Evolutionary conservation across 2,329 filamentous ascomycete species (phyloP), one percentile per base, ranked within the genome.

Genomic region (Colletotrichum paranaense): DNA sequence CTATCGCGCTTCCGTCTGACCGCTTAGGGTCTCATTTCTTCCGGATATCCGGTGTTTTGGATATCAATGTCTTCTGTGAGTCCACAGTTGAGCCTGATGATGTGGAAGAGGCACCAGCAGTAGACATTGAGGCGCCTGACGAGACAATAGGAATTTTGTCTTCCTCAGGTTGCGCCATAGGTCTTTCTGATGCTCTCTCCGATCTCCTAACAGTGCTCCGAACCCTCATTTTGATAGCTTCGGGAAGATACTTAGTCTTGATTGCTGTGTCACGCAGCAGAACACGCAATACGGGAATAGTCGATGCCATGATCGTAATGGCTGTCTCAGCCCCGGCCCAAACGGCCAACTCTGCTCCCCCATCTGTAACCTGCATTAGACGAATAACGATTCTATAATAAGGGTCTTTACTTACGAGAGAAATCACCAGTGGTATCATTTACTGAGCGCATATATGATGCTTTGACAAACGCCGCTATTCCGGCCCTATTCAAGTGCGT

Each of bases 241-340:
- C 28, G 5, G 71, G 71, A 30, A 73, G 62, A 35, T 57, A 73
- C 14, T 56, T 62, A 24, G 60, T 71, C 7, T 35, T 60, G 14
- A 71, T 24, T 6, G 71, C 71, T 5, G 71, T 65, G 9, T 73
- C 62, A 26, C 71, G 71, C 6, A 73, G 56, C 5, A 73, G 28
- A 32, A 71, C 71, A 4, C 71, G 60, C n/a, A 82, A 68, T 9
- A 81, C 76, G 3, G 75, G 80, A 30, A 82, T 78, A 14, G 80
- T 81, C 1, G 80, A 77, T 5, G 79, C 81, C 75, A 81, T 79
- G 59, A 83, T 82, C 14, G 81, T 82, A 19, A 80, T 79, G 52
- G 80, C 78, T 5, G 79, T 79, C 72, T 83, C 81, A 11, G 78
- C 79, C 16, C 77, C 75, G 9, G 67, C 71, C 71, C 71, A 73